These are phyloP conservation scores for Lichina pygmaea DNA, from an alignment of 495 filamentous ascomycete genomes.

Conservation along the genomic window DNA sequence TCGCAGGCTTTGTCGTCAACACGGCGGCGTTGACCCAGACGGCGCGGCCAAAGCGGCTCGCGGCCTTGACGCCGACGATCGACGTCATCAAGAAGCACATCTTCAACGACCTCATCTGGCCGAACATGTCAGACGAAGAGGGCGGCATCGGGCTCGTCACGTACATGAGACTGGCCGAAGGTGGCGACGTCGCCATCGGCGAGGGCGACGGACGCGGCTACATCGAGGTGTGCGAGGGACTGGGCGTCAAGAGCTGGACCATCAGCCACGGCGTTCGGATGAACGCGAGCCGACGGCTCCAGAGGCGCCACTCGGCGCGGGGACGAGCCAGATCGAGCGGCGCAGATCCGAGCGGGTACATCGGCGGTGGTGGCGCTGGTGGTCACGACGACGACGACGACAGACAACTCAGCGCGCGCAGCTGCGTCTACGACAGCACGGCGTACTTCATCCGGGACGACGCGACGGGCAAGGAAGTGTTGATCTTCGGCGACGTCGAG, in stretches of 20 bases:
- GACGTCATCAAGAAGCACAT: constrained; percentile 74
- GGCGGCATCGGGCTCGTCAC: constrained; percentile 78
- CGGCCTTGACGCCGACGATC: constrained; percentile 64
- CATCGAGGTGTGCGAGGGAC: constrained; percentile 56
- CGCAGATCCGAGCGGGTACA: constrained; percentile 20
- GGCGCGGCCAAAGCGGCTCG: constrained; percentile 49
- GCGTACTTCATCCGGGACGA: constrained; percentile 74
- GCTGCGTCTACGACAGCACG: constrained; percentile 53
- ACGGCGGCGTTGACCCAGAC: constrained; percentile 57
- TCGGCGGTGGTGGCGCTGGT: constrained; percentile 16
- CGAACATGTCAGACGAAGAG: constrained; percentile 88
- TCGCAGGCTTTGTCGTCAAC: constrained; percentile 77
- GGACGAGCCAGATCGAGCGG: background rate
- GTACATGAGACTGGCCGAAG: constrained; percentile 66
- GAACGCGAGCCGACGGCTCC: constrained; percentile 11
- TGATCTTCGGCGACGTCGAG: constrained; percentile 90
- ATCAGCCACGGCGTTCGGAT: constrained; percentile 77
- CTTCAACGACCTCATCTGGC: constrained; percentile 97
- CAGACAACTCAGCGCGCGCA: constrained; percentile 7
- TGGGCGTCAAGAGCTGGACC: constrained; percentile 48
- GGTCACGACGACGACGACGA: constrained; percentile 4
- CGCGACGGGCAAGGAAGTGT: constrained; percentile 38
- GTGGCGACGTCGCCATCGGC: constrained; percentile 57
- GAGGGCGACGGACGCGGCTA: constrained; percentile 54
- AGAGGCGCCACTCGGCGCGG: constrained; percentile 15